Conservation (phyloP, 2,329 filamentous ascomycete species). For the Alternaria triticina region DNA sequence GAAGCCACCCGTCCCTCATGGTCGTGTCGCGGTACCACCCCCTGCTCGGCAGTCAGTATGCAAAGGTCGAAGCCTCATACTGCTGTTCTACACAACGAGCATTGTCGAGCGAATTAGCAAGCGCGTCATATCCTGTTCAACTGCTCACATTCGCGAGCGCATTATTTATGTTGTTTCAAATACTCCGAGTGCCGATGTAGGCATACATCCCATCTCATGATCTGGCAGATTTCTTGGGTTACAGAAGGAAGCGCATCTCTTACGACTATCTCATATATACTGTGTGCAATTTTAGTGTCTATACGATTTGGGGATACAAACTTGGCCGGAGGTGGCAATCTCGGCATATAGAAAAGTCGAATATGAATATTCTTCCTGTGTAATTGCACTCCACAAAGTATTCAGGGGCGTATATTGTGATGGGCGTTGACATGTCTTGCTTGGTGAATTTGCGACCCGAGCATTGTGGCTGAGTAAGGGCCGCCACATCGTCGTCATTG, state of each 20-base stretch:
- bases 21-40: conserved; percentile 7
- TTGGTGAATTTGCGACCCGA: not conserved
- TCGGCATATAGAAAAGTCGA: conserved; percentile 17
- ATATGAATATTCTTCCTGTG: conserved; percentile 3
- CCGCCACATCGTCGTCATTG: conserved; percentile 28
- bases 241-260: conserved; percentile 9
- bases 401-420: not conserved
- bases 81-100: conserved; percentile 10
- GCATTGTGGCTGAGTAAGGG: conserved; percentile 18
- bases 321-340: conserved; percentile 9
- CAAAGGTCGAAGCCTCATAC: conserved; percentile 17
- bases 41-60: conserved; percentile 10
- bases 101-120: conserved; percentile 18
- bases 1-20: not conserved
- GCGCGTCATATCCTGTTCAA: conserved; percentile 11
- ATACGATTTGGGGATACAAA: conserved; percentile 23
- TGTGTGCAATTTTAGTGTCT: conserved; percentile 31
- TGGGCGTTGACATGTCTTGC: not conserved
- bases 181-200: not conserved
- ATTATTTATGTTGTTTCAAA: not conserved
- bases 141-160: conserved; percentile 1
- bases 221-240: conserved; percentile 8
- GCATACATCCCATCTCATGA: not conserved
- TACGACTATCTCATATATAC: conserved; percentile 28
- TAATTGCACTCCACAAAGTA: not conserved